Evolutionary conservation across 495 filamentous ascomycete genomes (phyloP), one percentile per base, ranked within the genome.

Genomic region (Amniculicola lignicola): DNA sequence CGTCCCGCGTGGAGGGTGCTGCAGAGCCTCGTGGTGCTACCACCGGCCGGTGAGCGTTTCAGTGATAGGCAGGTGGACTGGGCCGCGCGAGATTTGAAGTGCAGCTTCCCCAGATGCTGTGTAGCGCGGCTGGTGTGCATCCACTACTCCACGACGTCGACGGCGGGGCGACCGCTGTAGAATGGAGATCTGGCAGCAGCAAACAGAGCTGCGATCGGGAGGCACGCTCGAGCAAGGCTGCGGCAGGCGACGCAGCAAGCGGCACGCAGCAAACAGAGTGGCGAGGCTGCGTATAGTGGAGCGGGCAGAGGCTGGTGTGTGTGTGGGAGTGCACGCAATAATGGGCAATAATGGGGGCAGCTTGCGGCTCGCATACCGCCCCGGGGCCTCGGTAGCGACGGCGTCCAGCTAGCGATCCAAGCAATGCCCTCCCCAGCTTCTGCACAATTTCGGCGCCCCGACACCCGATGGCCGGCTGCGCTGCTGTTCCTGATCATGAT

Each of bases 141-240:
- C 42, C 57, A 60, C 56, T 40, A 53, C 41, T 60, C 42, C 57
- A 60, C 56, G 49, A 53, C 41, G 22, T 6, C 23, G 54, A 19
- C 49, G 33, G 40, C 56, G 49, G 42, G 47, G 40, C 42, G 19
- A 44, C 27, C 12, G 11, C 9, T 10, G 37, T 6, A n/a, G 6
- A 19, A 19, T 10, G 9, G 37, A 19, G 37, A 18, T 9, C 37
- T 7, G 29, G 29, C n/a, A 6, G 40, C 40, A 6, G 40, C 16
- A 43, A 43, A 43, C 40, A 43, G 40, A 21, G 4, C 3, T 7
- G 29, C 7, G n/a, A 33, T n/a, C n/a, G 29, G n/a, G 29, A 33
- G 29, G 29, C 29, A n/a, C n/a, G 50, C 38, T 43, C 50, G 10
- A 24, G 47, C 18, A 39, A n/a, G 44, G 41, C 21, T 22, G 22